Evolutionary conservation across 2,329 filamentous ascomycete genomes (phyloP), one percentile per base, ranked within the genome.

Genomic region (Calonectria ilicicola): DNA sequence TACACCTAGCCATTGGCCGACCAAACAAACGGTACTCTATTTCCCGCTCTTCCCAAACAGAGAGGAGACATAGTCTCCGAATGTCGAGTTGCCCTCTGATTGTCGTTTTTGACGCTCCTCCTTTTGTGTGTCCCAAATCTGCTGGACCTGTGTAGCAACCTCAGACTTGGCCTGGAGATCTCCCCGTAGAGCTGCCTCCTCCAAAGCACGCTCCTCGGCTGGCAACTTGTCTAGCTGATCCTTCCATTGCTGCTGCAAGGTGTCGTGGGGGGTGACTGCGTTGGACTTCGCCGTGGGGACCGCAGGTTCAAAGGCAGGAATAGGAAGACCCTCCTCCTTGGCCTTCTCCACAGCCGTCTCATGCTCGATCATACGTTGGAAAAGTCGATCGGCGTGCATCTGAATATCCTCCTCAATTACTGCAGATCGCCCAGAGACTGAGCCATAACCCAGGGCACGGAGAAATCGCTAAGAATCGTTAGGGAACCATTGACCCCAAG

Each of bases 321-420:
- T 81, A 0, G 89, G 87, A n/a, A 83, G 84, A 32, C 91, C 91
- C 75, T 90, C 89, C 67, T 88, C 87, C 83, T 92, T 92, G 42
- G 93, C 94, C 79, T 91, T 89, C 75, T 93, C 91, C n/a, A 94
- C 91, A 74, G 89, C 90, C 23, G 87, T 88, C 84, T 99, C 96
- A 82, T 98, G 95, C 73, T 91, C 89, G 44, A 98, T 84, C 92
- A 98, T 95, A 78, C 93, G 91, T 80, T 96, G 94, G 84, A 95
- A 99, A 47, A 99, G 88, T 75, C 91, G 91, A 85, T 99, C 97
- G 72, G 96, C 96, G 83, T 98, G 96, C 93, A 98, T 95, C 84
- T 98, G 97, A 74, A 99, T 95, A 77, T 93, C 91, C 82, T 98
- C 96, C 79, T 98, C 94, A 65, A 94, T 89, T 35, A 92, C 89